Conservation (phyloP, 306 rosid species). For the Urtica urens region DNA sequence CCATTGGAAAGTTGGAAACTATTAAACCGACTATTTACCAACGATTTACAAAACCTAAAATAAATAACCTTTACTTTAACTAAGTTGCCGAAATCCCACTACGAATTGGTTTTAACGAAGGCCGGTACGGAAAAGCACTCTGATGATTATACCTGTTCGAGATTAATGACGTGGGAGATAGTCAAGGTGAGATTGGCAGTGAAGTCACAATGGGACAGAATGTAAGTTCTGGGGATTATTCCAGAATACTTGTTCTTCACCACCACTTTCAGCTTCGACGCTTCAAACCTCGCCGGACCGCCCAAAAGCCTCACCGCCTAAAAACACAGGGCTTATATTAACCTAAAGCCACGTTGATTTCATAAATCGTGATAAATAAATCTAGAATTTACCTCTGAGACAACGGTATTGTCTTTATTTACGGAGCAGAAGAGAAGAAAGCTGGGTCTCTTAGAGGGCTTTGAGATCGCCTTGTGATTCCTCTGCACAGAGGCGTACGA, state of each 20-base stretch:
- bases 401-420: conserved; percentile 35
- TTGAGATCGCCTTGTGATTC: not conserved
- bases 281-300: conserved; percentile 72
- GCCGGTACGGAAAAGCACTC: too few species aligned
- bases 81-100: too few species aligned
- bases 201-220: conserved; percentile 87
- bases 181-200: conserved; percentile 89
- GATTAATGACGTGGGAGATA: conserved; percentile 81
- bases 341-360: too few species aligned
- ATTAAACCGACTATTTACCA: too few species aligned
- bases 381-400: conserved; percentile 56
- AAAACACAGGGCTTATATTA: too few species aligned
- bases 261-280: conserved; percentile 81
- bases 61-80: too few species aligned
- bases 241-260: conserved; percentile 38
- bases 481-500: conserved; percentile 29
- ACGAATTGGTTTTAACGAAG: too few species aligned
- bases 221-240: conserved; percentile 83
- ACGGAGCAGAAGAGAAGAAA: conserved; percentile 39
- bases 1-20: too few species aligned
- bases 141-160: conserved; percentile 60
- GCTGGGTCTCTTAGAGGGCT: conserved; percentile 30
- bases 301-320: conserved; percentile 74
- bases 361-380: too few species aligned
- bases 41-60: too few species aligned